A percentile compares a stretch with the other conserved stretches of the same genome.
Evolutionary conservation across 2,329 filamentous ascomycete genomes (phyloP).

Genomic region (Nothophoma quercina): DNA sequence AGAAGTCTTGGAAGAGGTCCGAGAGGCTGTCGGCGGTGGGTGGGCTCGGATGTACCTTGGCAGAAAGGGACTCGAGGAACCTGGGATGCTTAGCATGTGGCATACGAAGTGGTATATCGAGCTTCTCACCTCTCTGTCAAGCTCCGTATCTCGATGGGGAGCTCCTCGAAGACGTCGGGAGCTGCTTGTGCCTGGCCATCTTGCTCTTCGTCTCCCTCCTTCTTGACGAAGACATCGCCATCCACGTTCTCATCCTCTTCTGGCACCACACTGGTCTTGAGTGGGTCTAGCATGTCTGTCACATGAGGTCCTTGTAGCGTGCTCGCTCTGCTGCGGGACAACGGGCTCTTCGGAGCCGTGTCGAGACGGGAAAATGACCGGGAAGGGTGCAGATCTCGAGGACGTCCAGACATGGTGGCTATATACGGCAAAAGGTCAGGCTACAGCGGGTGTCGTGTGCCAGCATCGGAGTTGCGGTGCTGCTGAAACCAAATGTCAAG

Average conservation of each 20-base stretch:
- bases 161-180: constrained; percentile 80
- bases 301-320: constrained; percentile 55
- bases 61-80: constrained; percentile 88
- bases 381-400: constrained; percentile 51
- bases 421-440: constrained; percentile 2
- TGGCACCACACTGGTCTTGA: constrained; percentile 46
- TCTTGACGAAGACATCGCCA: constrained; percentile 53
- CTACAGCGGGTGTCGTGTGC: constrained; percentile 30
- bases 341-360: constrained; percentile 40
- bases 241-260: constrained; percentile 45
- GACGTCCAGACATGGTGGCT: constrained; percentile 40
- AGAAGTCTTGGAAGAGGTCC: constrained; percentile 94
- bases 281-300: constrained; percentile 54
- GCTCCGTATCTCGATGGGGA: constrained; percentile 92
- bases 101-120: not conserved
- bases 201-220: constrained; percentile 44
- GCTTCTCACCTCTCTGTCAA: constrained; percentile 77
- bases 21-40: constrained; percentile 84
- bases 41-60: constrained; percentile 84
- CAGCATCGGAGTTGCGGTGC: constrained; percentile 31
- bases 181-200: constrained; percentile 38
- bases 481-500: constrained; percentile 32
- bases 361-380: constrained; percentile 61
- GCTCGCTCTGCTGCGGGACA: constrained; percentile 54
- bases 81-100: constrained; percentile 54